These are phyloP conservation scores for Atalantia buxifolia DNA, from an alignment of 345 rosid genomes.

Conservation along the genomic window DNA sequence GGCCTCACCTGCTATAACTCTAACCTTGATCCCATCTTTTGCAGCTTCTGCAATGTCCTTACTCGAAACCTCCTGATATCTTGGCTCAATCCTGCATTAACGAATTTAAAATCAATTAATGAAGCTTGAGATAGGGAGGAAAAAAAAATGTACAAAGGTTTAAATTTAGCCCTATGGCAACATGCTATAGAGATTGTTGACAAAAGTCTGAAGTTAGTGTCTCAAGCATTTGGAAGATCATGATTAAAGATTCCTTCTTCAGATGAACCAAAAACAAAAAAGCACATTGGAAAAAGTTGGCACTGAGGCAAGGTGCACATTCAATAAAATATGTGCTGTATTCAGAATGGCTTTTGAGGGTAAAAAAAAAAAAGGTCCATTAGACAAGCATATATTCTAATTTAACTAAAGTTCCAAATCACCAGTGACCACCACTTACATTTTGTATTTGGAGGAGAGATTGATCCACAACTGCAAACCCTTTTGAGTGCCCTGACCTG, in stretches of 20 bases:
- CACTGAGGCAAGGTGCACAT: not conserved
- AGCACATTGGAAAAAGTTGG: slow-evolving; percentile 1
- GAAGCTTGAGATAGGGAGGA: not conserved
- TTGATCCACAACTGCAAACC: slow-evolving; percentile 91
- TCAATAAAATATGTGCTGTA: not conserved
- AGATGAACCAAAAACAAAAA: not conserved
- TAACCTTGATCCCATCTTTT: slow-evolving; percentile 61
- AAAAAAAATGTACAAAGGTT: not conserved
- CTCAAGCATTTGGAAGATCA: slow-evolving; percentile 16
- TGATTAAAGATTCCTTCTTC: slow-evolving; percentile 13
- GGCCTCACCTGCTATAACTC: slow-evolving; percentile 86
- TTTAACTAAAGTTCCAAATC: not conserved
- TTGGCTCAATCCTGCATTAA: slow-evolving; percentile 64
- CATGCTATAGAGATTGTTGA: slow-evolving; percentile 3
- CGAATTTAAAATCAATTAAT: not conserved
- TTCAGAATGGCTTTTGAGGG: slow-evolving; percentile 16
- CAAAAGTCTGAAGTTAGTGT: slow-evolving; percentile 14
- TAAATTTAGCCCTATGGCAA: not conserved
- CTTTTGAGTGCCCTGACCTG: slow-evolving; percentile 66
- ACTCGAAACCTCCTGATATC: slow-evolving; percentile 71
- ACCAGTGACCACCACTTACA: slow-evolving; percentile 35
- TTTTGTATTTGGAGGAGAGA: slow-evolving; percentile 73
- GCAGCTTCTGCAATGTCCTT: slow-evolving; percentile 61
- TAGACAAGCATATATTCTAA: slow-evolving; percentile 7
- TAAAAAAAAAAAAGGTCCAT: not conserved